Evolutionary conservation across 2,329 filamentous ascomycete species (phyloP), one percentile per base, ranked within the genome.

Genomic region (Colletotrichum siamense): DNA sequence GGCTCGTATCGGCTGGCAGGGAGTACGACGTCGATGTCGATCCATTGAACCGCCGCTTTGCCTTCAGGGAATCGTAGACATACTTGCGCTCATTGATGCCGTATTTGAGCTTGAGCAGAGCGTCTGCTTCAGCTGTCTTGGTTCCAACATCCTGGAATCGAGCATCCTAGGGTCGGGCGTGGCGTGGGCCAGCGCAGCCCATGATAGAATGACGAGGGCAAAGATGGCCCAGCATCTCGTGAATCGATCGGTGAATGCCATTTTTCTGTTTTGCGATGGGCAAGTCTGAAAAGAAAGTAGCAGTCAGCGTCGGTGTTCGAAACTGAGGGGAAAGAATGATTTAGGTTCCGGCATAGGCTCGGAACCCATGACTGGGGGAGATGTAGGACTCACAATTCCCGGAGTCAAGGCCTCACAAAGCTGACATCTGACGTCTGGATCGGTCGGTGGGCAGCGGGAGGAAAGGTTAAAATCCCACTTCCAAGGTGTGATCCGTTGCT

Each of bases 81-180:
- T 82, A 86, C 84, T 86, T 78, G 71, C 79, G 18, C 70, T 75
- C 24, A 77, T 81, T 24, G 80, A 78, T 30, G 79, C 85, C 6
- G 86, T 87, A 66, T 87, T 87, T 78, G 84, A 79, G 52, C 71
- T 81, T 57, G 85, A 81, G 76, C 86, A 87, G n/a, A 86, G 72
- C 10, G 72, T 66, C 71, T 77, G 75, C 62, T 61, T 61, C 61
- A 77, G n/a, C 36, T 79, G 62, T 81, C 77, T 52, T 82, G 69
- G 69, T 36, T 64, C 34, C 9, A 76, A 22, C n/a, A 69, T 18
- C 16, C 64, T 66, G 16, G 64, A 22, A 18, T 52, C 44, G 44
- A 52, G 44, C 44, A 52, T 52, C 7, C 44, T 52, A 13, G 44
- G 44, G 44, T 69, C 65, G 18, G 70, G 59, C 12, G 24, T 57